Conservation (phyloP, 75 land plant genomes). For the Selaginella tamariscina region DNA sequence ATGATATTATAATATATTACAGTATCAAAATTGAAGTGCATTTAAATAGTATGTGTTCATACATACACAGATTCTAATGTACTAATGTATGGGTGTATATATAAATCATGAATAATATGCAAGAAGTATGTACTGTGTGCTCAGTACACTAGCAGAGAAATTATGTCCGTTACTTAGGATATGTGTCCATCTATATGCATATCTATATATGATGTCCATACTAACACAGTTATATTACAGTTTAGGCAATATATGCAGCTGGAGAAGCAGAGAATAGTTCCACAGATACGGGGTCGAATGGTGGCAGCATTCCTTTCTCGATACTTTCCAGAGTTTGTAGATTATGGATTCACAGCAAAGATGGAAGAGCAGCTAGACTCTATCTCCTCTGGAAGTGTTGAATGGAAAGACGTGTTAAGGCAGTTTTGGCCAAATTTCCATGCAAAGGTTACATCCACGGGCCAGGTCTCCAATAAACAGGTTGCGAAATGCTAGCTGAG, state of each 20-base stretch:
- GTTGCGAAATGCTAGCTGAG: conserved; percentile 17
- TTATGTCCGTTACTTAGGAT: too few relatives aligned
- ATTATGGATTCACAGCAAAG: conserved; percentile 79
- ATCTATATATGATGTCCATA: too few relatives aligned
- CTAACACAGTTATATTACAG: too few relatives aligned
- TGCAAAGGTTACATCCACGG: conserved; percentile 16
- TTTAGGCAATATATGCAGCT: conserved; percentile 56
- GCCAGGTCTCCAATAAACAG: conserved; percentile 22
- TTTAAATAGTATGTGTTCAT: too few relatives aligned
- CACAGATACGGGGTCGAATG: conserved; percentile 97
- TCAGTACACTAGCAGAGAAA: too few relatives aligned
- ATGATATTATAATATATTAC: too few relatives aligned
- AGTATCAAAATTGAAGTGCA: too few relatives aligned
- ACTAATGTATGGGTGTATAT: too few relatives aligned
- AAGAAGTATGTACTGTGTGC: too few relatives aligned
- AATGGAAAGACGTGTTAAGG: conserved; percentile 22
- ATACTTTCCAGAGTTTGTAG: conserved; percentile 69
- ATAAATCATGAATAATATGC: too few relatives aligned
- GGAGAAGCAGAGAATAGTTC: conserved; percentile 47
- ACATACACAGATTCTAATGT: too few relatives aligned
- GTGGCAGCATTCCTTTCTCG: conserved; percentile 77
- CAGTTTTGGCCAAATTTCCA: conserved; percentile 32
- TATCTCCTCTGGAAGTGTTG: conserved; percentile 22
- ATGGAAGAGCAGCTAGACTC: conserved; percentile 58
- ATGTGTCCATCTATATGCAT: too few relatives aligned